These are phyloP conservation scores for Plasmodium coatneyi DNA, from an alignment of 169 alveolate species.

Conservation along the genomic window DNA sequence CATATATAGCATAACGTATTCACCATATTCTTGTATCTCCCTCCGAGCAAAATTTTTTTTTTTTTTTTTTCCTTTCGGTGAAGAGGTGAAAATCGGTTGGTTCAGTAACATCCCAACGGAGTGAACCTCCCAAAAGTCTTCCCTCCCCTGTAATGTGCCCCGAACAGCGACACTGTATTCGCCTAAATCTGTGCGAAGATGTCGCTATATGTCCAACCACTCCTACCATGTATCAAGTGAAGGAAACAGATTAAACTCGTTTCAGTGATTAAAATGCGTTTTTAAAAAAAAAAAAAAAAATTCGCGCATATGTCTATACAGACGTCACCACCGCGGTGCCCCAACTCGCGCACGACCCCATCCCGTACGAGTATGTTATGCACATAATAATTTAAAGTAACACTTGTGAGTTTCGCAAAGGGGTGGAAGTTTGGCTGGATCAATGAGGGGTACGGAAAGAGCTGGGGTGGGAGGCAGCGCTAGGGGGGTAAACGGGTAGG, in stretches of 20 bases:
- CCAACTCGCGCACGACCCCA: not conserved
- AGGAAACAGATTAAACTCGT: not conserved
- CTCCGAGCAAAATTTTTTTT: not conserved
- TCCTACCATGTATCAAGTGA: not conserved
- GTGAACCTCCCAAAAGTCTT: not conserved
- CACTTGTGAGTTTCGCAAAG: not conserved
- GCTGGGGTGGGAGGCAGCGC: not conserved
- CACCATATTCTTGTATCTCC: not conserved
- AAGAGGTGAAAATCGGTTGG: not conserved
- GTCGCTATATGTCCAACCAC: not conserved
- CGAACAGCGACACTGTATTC: not conserved
- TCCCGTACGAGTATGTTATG: not conserved
- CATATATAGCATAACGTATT: not conserved
- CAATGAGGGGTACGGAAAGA: not conserved
- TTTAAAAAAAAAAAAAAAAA: not conserved
- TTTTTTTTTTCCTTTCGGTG: not conserved
- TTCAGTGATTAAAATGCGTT: conserved; percentile 17
- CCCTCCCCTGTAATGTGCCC: not conserved
- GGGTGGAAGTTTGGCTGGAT: not conserved
- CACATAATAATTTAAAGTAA: not conserved
- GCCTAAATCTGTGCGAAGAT: not conserved
- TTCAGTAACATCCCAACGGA: not conserved
- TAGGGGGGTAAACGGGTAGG: not conserved
- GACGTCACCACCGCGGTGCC: not conserved
- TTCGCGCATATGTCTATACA: not conserved